Percentiles rank a stretch among this genome's conserved stretches.
Conservation (phyloP, 1,284 basidiomycete genomes). For the Pseudozyma sp. region DNA sequence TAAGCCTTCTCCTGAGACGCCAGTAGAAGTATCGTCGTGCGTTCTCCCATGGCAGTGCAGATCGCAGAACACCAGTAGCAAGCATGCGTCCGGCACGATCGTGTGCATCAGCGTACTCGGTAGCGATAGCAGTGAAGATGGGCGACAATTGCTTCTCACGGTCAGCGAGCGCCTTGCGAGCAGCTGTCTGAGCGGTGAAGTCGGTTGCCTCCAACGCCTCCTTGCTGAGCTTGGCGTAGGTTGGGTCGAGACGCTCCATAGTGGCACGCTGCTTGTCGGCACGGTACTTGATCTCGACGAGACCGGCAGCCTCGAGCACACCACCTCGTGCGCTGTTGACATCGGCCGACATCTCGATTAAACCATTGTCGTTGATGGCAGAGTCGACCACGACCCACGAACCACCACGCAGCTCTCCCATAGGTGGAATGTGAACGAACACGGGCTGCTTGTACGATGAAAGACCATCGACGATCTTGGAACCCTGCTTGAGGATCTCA, state of each 20-base stretch:
- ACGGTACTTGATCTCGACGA: constrained; percentile 77
- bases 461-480: constrained; percentile 91
- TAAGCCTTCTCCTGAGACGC: constrained; percentile 78
- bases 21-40: constrained; percentile 92
- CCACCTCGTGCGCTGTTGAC: constrained; percentile 89
- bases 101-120: constrained; percentile 96
- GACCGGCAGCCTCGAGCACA: constrained; percentile 93
- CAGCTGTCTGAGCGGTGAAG: constrained; percentile 70
- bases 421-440: constrained; percentile 98
- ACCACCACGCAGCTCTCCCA: constrained; percentile 97
- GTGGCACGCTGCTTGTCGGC: constrained; percentile 83
- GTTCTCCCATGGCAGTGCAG: constrained; percentile 77
- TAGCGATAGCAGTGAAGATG: constrained; percentile 91
- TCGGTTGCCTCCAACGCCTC: constrained; percentile 77
- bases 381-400: constrained; percentile 99
- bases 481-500: constrained; percentile 70
- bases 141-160: constrained; percentile 87
- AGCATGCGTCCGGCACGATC: constrained; percentile 97
- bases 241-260: constrained; percentile 92
- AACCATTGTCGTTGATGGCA: constrained; percentile 88
- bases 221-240: constrained; percentile 84
- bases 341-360: constrained; percentile 93
- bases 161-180: constrained; percentile 77
- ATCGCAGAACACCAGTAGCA: constrained; percentile 88
- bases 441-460: constrained; percentile 98